Conservation (phyloP, 371 early-diverging fungal genomes). For the Rhizopus delemar region DNA sequence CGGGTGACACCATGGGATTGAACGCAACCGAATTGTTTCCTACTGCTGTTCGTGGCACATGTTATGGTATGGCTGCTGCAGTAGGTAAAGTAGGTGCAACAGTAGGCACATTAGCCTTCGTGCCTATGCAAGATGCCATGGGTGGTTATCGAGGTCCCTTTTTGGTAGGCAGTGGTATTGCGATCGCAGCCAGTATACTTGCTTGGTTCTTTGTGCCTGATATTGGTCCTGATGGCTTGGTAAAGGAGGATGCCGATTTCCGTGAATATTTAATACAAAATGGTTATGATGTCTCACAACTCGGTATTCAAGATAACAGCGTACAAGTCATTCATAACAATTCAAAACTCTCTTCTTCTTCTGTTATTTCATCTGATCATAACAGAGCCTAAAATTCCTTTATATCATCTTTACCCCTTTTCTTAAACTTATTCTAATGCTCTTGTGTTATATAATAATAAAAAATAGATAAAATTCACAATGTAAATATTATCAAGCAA, state of each 20-base stretch:
- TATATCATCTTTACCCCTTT: too few species aligned
- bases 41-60: slow-evolving; percentile 64
- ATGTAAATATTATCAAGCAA: too few species aligned
- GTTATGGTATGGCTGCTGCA: slow-evolving; percentile 66
- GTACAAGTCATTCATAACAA: slow-evolving; percentile 2
- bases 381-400: too few species aligned
- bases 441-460: too few species aligned
- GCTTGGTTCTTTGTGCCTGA: slow-evolving; percentile 40
- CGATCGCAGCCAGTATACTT: slow-evolving; percentile 31
- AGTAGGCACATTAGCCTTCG: slow-evolving; percentile 45
- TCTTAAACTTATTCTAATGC: too few species aligned
- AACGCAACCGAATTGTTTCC: slow-evolving; percentile 60
- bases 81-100: slow-evolving; percentile 59
- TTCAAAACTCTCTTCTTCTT: neutral
- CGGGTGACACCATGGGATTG: slow-evolving; percentile 61
- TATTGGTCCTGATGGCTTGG: slow-evolving; percentile 46
- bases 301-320: slow-evolving; percentile 28
- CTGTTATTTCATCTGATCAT: too few species aligned
- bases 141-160: slow-evolving; percentile 43
- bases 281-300: slow-evolving; percentile 51
- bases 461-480: too few species aligned
- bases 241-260: slow-evolving; percentile 56
- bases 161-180: slow-evolving; percentile 41
- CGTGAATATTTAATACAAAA: slow-evolving; percentile 49
- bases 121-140: slow-evolving; percentile 44